phyloP scores from a whole-genome alignment of 805 yeast genomes.

The Teunomyces stri region DNA sequence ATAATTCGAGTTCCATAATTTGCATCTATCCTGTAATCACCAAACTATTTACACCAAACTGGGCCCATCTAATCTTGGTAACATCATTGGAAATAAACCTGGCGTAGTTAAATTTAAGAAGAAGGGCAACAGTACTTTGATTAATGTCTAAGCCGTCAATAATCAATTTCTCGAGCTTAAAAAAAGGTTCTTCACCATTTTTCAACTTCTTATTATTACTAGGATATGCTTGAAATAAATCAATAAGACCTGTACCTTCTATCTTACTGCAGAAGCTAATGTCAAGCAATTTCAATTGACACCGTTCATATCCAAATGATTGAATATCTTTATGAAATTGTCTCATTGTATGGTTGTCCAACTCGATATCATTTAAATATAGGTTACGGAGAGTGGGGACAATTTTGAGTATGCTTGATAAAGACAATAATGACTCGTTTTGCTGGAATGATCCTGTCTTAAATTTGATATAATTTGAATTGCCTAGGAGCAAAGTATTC shows the following conservation, averaged over 20 bases:
- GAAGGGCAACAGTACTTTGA: conserved; percentile 22
- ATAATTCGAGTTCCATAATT: background rate
- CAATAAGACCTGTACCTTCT: conserved; percentile 40
- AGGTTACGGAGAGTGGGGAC: conserved; percentile 21
- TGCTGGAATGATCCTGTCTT: conserved; percentile 11
- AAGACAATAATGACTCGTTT: conserved; percentile 4
- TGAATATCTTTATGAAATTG: conserved; percentile 26
- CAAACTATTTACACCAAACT: conserved; percentile 34
- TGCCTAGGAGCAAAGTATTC: conserved; percentile 9
- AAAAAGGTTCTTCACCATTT: background rate
- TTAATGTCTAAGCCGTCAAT: conserved; percentile 36
- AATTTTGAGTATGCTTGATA: conserved; percentile 17
- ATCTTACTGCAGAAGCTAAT: conserved; percentile 34
- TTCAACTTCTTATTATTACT: conserved; percentile 4
- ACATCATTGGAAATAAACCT: conserved; percentile 22
- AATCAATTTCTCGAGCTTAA: conserved; percentile 19
- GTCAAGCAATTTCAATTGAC: conserved; percentile 27
- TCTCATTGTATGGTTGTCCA: conserved; percentile 34
- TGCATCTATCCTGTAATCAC: conserved; percentile 6
- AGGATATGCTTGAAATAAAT: conserved; percentile 19
- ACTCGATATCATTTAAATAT: conserved; percentile 32
- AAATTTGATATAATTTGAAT: conserved; percentile 12
- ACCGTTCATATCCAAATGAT: conserved; percentile 12
- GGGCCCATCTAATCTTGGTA: conserved; percentile 28
- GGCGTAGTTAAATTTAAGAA: conserved; percentile 17